Base-by-base conservation (phyloP, 1,139 yeast genomes). In the Nakaseomyces kungkrabaensis region DNA sequence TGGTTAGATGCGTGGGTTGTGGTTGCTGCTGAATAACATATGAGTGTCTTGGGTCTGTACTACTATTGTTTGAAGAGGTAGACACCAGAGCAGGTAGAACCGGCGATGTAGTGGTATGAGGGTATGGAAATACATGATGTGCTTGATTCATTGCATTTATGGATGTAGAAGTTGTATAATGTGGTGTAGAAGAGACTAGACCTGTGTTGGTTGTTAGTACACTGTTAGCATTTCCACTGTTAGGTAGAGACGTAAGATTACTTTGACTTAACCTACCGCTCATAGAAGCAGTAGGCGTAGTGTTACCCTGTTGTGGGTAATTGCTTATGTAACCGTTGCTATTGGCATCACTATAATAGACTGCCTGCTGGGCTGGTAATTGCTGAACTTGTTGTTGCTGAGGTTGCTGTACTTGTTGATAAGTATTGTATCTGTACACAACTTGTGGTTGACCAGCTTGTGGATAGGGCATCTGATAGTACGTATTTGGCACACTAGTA, bases 41-140 rank as follows among this genome's bases (percentile, higher is more conserved):
- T 5, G 42, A 38, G 13, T 38, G 42, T 38, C 42, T 38, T 10
- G 42, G 27, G 31, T 38, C 42, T 38, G 42, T 11, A n/a, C 11
- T 38, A 8, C 17, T n/a, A 13, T 38, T 38, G 42, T 38, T 38
- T 8, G 42, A 38, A 25, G 42, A 24, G 2, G 40, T 9, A 4
- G 40, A 37, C 8, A 38, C 42, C 9, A 38, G 22, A 38, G 13
- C 7, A 8, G 42, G 42, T 4, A 38, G 42, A 9, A 38, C 42
- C 11, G 42, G 42, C 11, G 42, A 38, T 4, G 42, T 38, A 9
- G 42, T 38, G 7, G 31, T 8, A 5, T 38, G 42, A 7, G 34
- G 44, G 11, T 41, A 41, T 13, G 44, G 44, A 17, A 27, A 41
- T 24, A 41, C 44, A 11, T 41, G 44, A 11, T 41, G 44, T 29